A percentile compares a stretch with the other conserved stretches of the same genome.
These are phyloP conservation scores for Artemisia argyi DNA, from an alignment of 129 eudicot genomes.

Conservation along the genomic window DNA sequence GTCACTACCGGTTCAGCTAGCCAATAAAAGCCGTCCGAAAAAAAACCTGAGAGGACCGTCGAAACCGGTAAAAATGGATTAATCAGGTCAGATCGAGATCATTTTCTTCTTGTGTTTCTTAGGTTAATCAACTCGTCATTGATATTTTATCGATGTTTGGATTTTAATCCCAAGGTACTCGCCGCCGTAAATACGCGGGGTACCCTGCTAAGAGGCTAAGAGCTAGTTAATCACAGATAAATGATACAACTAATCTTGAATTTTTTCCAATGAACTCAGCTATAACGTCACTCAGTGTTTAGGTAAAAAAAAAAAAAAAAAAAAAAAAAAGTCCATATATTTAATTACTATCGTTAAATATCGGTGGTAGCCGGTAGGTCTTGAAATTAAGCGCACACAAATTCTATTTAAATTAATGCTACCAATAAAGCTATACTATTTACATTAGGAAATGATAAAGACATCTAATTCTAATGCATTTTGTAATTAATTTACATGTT, in stretches of 20 bases:
- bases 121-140: too few relatives aligned
- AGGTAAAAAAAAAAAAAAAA: slow-evolving; percentile 12
- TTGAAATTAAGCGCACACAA: slow-evolving; percentile 24
- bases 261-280: slow-evolving; percentile 10
- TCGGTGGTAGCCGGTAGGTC: not conserved
- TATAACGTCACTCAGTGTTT: slow-evolving; percentile 8
- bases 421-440: slow-evolving; percentile 7
- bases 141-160: too few relatives aligned
- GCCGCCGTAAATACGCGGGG: too few relatives aligned
- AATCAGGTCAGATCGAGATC: too few relatives aligned
- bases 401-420: slow-evolving; percentile 13
- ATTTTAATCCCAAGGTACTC: too few relatives aligned
- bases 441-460: not conserved
- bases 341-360: slow-evolving; percentile 1
- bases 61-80: too few relatives aligned
- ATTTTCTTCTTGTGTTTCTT: too few relatives aligned
- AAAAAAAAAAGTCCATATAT: slow-evolving; percentile 11
- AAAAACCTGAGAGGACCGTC: too few relatives aligned
- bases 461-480: slow-evolving; percentile 7
- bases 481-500: slow-evolving; percentile 22
- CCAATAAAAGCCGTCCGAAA: too few relatives aligned
- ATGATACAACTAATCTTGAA: not conserved
- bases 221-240: too few relatives aligned
- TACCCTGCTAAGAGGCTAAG: too few relatives aligned
- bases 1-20: too few relatives aligned